Base-by-base conservation (phyloP, 2,329 filamentous ascomycete genomes). In the Colletotrichum chlorophyti region DNA sequence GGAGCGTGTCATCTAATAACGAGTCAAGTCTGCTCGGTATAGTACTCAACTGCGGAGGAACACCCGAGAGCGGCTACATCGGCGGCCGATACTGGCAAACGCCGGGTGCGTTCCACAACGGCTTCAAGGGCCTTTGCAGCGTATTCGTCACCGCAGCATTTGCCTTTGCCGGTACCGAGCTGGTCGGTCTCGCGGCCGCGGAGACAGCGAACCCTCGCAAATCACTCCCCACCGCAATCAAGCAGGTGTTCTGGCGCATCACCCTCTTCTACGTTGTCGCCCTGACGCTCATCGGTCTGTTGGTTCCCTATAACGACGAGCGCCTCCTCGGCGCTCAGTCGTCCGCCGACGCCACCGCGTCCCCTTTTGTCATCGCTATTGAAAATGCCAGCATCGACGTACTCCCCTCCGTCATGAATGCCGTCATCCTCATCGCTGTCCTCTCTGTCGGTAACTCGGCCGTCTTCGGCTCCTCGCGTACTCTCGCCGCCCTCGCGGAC, bases 171-270 rank as follows among this genome's bases (percentile, higher is more conserved):
- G 90, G 90, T 10, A 92, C 89, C 1, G 90, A 93, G 69, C 79
- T 91, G 10, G 88, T 92, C 45, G 90, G 90, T 50, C 83, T 93
- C 12, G 89, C 90, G 4, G 90, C 90, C 2, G 90, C 90, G 27
- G 90, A 93, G 71, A 90, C 90, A 1, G 85, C 83, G n/a, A 91
- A 92, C 68, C 90, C 90, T 3, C 83, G 89, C 57, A 91, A 95
- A 70, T 91, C 89, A 1, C 80, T 97, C 1, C 93, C 93, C 0
- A 92, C 87, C 0, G 93, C 93, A 11, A 87, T 96, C 67, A 96
- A 96, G 76, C 93, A 96, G 72, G 92, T 97, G 19, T 97, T 97
- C 74, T 97, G 93, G 93, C 89, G 93, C 68, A 96, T 97, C 69
- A 86, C 87, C 4, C 81, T 96, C 54, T 97, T 97, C 78, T 97